Conservation (phyloP, 345 rosid species). For the Limnanthes douglasii region DNA sequence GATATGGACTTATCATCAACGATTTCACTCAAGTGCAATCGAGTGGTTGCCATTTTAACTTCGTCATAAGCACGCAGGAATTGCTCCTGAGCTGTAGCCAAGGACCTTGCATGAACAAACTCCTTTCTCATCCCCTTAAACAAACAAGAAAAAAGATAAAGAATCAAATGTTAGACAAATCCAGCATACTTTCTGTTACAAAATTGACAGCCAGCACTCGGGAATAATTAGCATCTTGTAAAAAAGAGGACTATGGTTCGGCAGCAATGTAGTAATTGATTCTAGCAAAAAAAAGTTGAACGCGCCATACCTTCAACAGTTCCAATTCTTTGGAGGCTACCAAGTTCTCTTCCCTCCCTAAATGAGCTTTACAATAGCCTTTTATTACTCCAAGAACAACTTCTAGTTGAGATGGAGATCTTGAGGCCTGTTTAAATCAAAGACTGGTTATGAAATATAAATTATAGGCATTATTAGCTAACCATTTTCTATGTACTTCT, state of each 20-base stretch:
- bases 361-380: slow-evolving; percentile 47
- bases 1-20: slow-evolving; percentile 64
- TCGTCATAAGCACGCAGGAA: slow-evolving; percentile 79
- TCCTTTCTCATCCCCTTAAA: slow-evolving; percentile 81
- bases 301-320: slow-evolving; percentile 51
- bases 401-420: slow-evolving; percentile 78
- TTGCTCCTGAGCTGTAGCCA: slow-evolving; percentile 79
- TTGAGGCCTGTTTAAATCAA: slow-evolving; percentile 75
- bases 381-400: slow-evolving; percentile 78
- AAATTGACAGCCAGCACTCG: background rate
- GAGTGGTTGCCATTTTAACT: slow-evolving; percentile 83
- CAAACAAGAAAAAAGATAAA: slow-evolving; percentile 6
- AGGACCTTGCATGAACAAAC: slow-evolving; percentile 57
- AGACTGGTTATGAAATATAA: background rate
- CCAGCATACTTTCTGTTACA: slow-evolving; percentile 4
- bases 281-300: slow-evolving; percentile 2
- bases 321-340: slow-evolving; percentile 63
- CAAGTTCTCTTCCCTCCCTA: slow-evolving; percentile 36
- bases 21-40: slow-evolving; percentile 62
- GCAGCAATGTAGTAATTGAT: background rate
- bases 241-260: background rate
- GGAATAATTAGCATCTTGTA: slow-evolving; percentile 1
- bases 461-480: slow-evolving; percentile 1
- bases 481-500: background rate
- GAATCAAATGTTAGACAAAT: slow-evolving; percentile 11